Evolutionary conservation across 2,329 filamentous ascomycete genomes (phyloP), one percentile per base, ranked within the genome.

Genomic region (Epichloe gansuensis): DNA sequence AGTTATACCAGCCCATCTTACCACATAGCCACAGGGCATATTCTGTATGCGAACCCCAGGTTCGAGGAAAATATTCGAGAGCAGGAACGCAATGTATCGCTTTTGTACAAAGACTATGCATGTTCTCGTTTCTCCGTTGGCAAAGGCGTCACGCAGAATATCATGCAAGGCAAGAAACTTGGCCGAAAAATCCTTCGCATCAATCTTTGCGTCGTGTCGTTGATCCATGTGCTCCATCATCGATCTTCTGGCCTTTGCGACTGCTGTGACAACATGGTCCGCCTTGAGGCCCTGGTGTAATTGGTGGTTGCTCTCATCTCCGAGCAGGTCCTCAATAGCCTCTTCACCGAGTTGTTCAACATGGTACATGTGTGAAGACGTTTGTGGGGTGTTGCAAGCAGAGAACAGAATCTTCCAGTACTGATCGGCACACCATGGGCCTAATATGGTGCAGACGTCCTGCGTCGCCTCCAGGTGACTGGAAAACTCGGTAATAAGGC

Each of bases 41-140:
- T 82, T 73, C 0, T 72, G 69, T 4, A 84, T 76, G 1, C 72
- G 70, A 52, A 89, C 72, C 1, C 67, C 64, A 1, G 71, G 61
- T 17, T 78, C 73, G 39, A 67, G 66, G 55, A 95, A 84, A 0
- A 95, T 71, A 43, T 85, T 80, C 1, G 77, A 71, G 1, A 98
- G 71, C 15, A 94, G 67, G 17, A 80, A 77, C 1, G 90, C 91
- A 0, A 89, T 91, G 56, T 85, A 81, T 41, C 89, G 76, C 63
- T 85, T 77, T 55, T 88, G 76, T 0, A 95, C 89, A 65, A 98
- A 97, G 0, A 97, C 79, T 51, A 98, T 95, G 61, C 89, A 95
- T 2, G 66, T 58, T n/a, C 56, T 59, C 2, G 59, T 58, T 5
- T 51, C 38, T 17, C 83, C 82, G 31, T 76, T 72, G 6, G 81